Conservation (phyloP, 139 green algal species). For the Closterium sp. region DNA sequence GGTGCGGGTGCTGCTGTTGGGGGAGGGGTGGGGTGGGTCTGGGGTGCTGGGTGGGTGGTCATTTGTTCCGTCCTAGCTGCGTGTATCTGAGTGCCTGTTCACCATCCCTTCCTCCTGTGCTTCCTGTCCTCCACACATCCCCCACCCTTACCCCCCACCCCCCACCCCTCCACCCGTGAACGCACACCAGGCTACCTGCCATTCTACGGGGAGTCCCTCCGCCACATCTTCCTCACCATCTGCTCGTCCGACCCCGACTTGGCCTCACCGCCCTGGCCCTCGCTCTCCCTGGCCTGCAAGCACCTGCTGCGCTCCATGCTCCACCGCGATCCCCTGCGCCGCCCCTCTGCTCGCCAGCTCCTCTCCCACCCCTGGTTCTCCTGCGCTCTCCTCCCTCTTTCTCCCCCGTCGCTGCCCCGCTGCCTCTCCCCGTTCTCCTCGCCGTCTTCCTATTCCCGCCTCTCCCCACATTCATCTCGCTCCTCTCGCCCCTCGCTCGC, state of each 20-base stretch:
- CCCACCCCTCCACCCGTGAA: background rate
- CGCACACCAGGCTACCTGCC: background rate
- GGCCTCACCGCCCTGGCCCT: background rate
- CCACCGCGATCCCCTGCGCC: background rate
- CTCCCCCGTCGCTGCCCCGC: background rate
- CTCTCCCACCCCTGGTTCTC: background rate
- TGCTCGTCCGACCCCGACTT: background rate
- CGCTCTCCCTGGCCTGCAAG: background rate
- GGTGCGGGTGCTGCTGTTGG: background rate
- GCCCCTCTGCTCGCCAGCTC: background rate
- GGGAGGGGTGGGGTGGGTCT: background rate
- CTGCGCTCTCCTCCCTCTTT: background rate
- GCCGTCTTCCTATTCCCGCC: background rate
- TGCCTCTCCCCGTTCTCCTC: background rate
- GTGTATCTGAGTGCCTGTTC: too few species aligned
- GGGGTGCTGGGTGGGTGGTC: background rate
- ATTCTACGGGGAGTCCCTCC: background rate
- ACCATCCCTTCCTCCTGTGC: background rate
- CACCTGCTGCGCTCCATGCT: background rate
- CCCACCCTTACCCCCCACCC: too few species aligned
- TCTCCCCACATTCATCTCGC: background rate
- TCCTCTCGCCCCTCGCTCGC: background rate
- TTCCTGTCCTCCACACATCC: background rate
- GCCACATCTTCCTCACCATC: background rate
- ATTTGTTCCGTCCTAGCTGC: too few species aligned